Evolutionary conservation across 1,139 yeast genomes (phyloP).

Genomic region (Yamadazyma siamensis): DNA sequence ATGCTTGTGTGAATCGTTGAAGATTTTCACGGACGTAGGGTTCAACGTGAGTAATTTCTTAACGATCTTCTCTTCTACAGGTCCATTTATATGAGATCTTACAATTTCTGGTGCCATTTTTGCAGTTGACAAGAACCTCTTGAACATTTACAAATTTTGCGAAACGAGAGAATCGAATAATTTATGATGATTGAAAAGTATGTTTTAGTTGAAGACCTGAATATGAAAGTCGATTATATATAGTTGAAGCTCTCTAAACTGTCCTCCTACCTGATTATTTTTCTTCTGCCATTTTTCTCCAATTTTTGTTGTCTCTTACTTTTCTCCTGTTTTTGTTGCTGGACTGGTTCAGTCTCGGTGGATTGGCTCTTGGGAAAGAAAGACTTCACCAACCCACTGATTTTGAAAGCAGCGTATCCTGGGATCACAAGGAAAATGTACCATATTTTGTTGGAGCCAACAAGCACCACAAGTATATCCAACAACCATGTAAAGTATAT

Average conservation of each 20-base stretch:
- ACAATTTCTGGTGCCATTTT: slow-evolving; percentile 9
- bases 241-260: too few relatives aligned
- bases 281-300: slow-evolving; percentile 14
- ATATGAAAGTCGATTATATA: too few relatives aligned
- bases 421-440: slow-evolving; percentile 45
- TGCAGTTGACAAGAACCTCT: slow-evolving; percentile 6
- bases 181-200: too few relatives aligned
- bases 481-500: slow-evolving; percentile 67
- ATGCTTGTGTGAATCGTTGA: slow-evolving; percentile 86
- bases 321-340: slow-evolving; percentile 8
- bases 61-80: slow-evolving; percentile 52
- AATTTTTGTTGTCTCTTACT: slow-evolving; percentile 17
- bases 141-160: slow-evolving; percentile 5
- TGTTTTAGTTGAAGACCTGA: too few relatives aligned
- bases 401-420: slow-evolving; percentile 55
- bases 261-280: slow-evolving; percentile 9
- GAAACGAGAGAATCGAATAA: neutral
- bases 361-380: slow-evolving; percentile 9
- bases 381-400: slow-evolving; percentile 20
- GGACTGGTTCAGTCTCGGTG: slow-evolving; percentile 1
- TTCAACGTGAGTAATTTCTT: slow-evolving; percentile 29
- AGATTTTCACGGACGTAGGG: slow-evolving; percentile 53
- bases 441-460: slow-evolving; percentile 65
- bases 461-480: slow-evolving; percentile 50
- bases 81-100: slow-evolving; percentile 33